A percentile compares a stretch with the other conserved stretches of the same genome.
Conservation (phyloP, 257 asterid genomes). For the Striga asiatica region DNA sequence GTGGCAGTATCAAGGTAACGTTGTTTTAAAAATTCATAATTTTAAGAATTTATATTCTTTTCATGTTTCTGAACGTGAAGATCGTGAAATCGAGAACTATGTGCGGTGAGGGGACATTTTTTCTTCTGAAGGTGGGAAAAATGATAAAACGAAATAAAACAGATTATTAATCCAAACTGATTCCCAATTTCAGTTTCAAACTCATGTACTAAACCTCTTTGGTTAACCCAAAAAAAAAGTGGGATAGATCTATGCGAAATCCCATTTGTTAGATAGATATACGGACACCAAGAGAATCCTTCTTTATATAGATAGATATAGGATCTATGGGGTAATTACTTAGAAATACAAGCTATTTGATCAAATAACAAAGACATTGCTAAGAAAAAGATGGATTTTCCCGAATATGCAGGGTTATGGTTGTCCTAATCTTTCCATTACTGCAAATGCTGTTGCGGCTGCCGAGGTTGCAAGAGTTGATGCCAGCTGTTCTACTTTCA, state of each 20-base stretch:
- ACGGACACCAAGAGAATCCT: no score
- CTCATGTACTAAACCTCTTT: neutral
- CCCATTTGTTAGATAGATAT: neutral
- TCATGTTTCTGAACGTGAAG: neutral
- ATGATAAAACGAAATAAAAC: conserved; percentile 1
- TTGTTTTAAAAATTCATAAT: no score
- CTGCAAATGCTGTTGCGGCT: conserved; percentile 64
- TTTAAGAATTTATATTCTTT: neutral
- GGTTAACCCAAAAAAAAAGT: neutral
- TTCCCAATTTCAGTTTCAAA: neutral
- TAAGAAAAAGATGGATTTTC: no score
- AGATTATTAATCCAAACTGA: neutral
- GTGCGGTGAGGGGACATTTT: neutral
- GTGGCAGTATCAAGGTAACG: conserved; percentile 90
- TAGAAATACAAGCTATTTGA: conserved; percentile 14
- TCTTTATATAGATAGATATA: no score
- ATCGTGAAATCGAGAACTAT: no score
- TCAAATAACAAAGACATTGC: no score
- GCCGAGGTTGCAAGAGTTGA: conserved; percentile 96
- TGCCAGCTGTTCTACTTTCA: conserved; percentile 86
- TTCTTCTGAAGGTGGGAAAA: neutral
- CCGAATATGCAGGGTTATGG: conserved; percentile 81
- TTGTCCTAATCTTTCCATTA: conserved; percentile 73
- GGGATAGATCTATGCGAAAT: neutral
- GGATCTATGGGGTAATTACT: no score